These are phyloP conservation scores for Sanguinoderma infundibulare DNA, from an alignment of 1,284 basidiomycete genomes.

Conservation along the genomic window DNA sequence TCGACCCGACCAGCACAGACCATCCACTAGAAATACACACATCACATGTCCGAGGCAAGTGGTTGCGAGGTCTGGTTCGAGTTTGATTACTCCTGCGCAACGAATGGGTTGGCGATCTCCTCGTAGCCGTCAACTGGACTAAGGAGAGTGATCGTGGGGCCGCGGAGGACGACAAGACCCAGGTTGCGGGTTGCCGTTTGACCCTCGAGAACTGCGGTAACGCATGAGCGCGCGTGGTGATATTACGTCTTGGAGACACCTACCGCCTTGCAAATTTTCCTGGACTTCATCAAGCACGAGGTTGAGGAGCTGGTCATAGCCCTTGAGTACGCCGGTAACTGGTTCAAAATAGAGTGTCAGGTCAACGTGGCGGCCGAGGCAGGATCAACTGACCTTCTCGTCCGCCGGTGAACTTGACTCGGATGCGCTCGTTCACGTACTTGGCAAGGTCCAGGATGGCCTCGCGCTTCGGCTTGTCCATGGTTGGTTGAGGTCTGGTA, in stretches of 20 bases:
- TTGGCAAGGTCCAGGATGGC: slow-evolving; percentile 95
- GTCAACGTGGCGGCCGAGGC: neutral
- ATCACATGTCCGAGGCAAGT: neutral
- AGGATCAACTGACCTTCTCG: slow-evolving; percentile 72
- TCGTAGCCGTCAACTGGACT: slow-evolving; percentile 93
- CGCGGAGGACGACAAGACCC: slow-evolving; percentile 88
- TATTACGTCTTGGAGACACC: slow-evolving; percentile 27
- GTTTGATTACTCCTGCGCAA: slow-evolving; percentile 45
- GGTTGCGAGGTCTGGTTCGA: neutral
- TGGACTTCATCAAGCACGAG: slow-evolving; percentile 91
- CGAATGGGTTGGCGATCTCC: slow-evolving; percentile 87
- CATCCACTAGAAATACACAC: slow-evolving; percentile 5
- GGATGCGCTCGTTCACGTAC: slow-evolving; percentile 90
- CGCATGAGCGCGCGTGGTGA: slow-evolving; percentile 5
- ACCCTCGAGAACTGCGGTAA: slow-evolving; percentile 51
- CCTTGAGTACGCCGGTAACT: slow-evolving; percentile 95
- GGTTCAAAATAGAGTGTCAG: slow-evolving; percentile 12
- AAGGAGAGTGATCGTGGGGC: slow-evolving; percentile 90
- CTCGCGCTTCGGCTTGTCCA: slow-evolving; percentile 91
- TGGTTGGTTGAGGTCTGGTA: slow-evolving; percentile 45
- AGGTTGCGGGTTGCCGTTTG: slow-evolving; percentile 69
- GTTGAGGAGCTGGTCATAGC: slow-evolving; percentile 96
- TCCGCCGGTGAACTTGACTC: slow-evolving; percentile 97
- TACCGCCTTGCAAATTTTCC: slow-evolving; percentile 71
- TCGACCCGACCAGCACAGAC: neutral